Evolutionary conservation across 2,329 filamentous ascomycete genomes (phyloP).

Genomic region (Zelopaecilomyces penicillatus): DNA sequence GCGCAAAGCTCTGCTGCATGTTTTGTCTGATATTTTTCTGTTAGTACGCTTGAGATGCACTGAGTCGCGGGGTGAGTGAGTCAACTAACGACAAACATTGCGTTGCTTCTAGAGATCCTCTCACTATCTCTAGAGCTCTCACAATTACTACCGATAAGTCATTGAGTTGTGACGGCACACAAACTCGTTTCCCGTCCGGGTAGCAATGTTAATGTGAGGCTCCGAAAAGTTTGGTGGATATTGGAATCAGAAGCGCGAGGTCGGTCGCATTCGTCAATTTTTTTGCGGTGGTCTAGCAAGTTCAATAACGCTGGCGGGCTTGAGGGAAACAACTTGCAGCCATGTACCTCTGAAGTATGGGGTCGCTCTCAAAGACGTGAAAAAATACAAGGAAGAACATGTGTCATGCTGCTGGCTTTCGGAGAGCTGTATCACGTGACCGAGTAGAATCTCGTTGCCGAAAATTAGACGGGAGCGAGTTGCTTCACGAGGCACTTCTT

Average conservation of each 20-base stretch:
- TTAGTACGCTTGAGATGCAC: conserved; percentile 14
- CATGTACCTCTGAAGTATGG: too few relatives aligned
- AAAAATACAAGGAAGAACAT: background rate
- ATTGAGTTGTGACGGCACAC: conserved; percentile 35
- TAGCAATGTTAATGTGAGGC: background rate
- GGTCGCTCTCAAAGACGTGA: too few relatives aligned
- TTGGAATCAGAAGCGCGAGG: background rate
- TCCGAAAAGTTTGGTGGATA: background rate
- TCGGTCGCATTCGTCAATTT: conserved; percentile 12
- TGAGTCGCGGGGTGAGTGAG: conserved; percentile 11
- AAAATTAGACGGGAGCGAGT: conserved; percentile 37
- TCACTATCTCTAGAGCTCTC: conserved; percentile 70
- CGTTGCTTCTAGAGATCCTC: conserved; percentile 67
- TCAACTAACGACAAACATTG: conserved; percentile 44
- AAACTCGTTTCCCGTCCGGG: background rate
- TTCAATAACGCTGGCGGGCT: too few relatives aligned
- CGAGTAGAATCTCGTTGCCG: conserved; percentile 21
- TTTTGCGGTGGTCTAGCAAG: conserved; percentile 3
- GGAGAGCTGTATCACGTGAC: conserved; percentile 26
- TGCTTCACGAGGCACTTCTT: conserved; percentile 35
- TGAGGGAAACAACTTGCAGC: too few relatives aligned
- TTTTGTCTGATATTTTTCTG: conserved; percentile 45
- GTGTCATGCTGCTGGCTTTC: background rate
- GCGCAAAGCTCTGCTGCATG: conserved; percentile 80
- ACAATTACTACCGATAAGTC: conserved; percentile 59